Conservation (phyloP, 2,329 filamentous ascomycete genomes). For the Claviceps sp. region DNA sequence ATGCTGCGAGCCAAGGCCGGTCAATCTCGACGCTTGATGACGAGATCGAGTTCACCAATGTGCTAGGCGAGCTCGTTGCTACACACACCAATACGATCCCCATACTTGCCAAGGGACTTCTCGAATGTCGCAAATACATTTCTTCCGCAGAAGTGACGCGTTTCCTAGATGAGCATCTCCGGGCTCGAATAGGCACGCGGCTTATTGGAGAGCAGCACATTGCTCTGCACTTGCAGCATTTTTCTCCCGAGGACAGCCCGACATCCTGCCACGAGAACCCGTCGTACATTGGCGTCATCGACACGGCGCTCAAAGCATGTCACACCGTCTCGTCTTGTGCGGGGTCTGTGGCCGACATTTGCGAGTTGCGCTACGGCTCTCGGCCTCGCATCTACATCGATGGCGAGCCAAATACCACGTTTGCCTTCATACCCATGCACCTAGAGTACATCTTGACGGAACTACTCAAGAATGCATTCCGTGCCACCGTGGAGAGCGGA, state of each 20-base stretch:
- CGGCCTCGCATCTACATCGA: constrained; percentile 70
- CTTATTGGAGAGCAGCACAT: constrained; percentile 96
- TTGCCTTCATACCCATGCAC: constrained; percentile 90
- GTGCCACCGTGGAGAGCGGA: constrained; percentile 79
- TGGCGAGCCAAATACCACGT: constrained; percentile 74
- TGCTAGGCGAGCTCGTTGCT: constrained; percentile 87
- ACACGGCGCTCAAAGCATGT: constrained; percentile 74
- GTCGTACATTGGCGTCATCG: constrained; percentile 87
- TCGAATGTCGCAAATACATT: constrained; percentile 89
- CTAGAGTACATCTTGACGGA: constrained; percentile 96
- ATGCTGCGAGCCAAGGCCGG: constrained; percentile 30
- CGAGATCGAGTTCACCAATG: constrained; percentile 81
- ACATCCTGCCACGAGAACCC: constrained; percentile 38
- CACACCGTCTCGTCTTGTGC: constrained; percentile 74
- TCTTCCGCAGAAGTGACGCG: constrained; percentile 67
- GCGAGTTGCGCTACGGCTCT: constrained; percentile 88
- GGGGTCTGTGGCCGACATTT: constrained; percentile 86
- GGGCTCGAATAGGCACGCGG: constrained; percentile 84
- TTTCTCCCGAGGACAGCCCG: constrained; percentile 37
- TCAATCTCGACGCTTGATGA: constrained; percentile 55
- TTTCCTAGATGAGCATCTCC: constrained; percentile 87
- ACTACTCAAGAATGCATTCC: constrained; percentile 90
- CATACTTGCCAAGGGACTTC: constrained; percentile 78
- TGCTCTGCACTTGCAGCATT: constrained; percentile 70
- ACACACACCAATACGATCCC: constrained; percentile 94